phyloP scores from a whole-genome alignment of 1,139 yeast genomes.

The Yamadazyma siamensis region DNA sequence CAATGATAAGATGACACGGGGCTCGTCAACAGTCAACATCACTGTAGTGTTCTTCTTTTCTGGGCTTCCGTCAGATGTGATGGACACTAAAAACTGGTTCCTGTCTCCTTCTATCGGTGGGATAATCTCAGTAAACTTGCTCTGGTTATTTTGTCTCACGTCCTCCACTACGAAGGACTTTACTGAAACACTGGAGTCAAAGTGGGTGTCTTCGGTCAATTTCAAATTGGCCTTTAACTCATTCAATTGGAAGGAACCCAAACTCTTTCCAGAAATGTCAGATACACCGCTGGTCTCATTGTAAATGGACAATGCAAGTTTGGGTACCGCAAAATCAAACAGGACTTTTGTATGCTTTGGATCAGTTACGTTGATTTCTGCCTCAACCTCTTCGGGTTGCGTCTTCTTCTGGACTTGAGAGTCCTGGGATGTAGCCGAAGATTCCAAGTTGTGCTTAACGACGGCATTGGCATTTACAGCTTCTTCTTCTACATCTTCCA shows the following conservation, averaged over 20 bases:
- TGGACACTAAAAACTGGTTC: conserved; percentile 68
- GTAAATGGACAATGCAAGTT: conserved; percentile 62
- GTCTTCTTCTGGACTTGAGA: background rate
- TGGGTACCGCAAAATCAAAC: conserved; percentile 57
- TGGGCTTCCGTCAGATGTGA: conserved; percentile 38
- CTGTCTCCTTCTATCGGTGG: conserved; percentile 64
- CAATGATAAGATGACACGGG: conserved; percentile 75
- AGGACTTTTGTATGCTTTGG: conserved; percentile 40
- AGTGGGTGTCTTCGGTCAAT: conserved; percentile 54
- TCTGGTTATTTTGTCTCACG: conserved; percentile 56
- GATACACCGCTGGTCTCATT: conserved; percentile 47
- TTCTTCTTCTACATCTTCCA: conserved; percentile 60
- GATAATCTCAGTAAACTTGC: conserved; percentile 74
- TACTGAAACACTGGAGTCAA: conserved; percentile 59
- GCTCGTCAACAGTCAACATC: conserved; percentile 72
- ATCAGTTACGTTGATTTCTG: conserved; percentile 10
- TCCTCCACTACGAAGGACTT: conserved; percentile 79
- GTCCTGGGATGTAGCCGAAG: background rate
- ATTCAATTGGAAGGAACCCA: conserved; percentile 66
- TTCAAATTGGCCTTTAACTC: conserved; percentile 50
- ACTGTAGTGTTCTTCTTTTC: conserved; percentile 44
- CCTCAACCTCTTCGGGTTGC: background rate
- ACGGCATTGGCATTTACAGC: conserved; percentile 56
- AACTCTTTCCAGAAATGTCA: conserved; percentile 37
- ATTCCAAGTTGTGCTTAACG: conserved; percentile 21